These are phyloP conservation scores for Debaryomyces fabryi DNA, from an alignment of 1,139 yeast species.

Conservation along the genomic window DNA sequence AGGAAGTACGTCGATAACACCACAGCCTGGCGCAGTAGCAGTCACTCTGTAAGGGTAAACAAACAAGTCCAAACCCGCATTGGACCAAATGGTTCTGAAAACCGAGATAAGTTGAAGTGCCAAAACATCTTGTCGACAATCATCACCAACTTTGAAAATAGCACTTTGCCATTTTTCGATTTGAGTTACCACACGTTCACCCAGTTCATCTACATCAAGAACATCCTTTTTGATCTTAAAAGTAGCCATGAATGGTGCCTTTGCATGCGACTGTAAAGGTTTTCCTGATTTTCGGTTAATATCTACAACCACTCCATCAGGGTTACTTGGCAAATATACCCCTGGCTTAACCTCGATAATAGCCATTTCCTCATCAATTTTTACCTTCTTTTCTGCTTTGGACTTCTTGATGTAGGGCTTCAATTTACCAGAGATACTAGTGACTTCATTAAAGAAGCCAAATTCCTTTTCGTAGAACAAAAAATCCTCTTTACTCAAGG, in stretches of 20 bases:
- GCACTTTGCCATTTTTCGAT: conserved; percentile 87
- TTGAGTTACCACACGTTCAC: conserved; percentile 34
- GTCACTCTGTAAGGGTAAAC: conserved; percentile 95
- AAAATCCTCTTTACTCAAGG: conserved; percentile 63
- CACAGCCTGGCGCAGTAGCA: conserved; percentile 99
- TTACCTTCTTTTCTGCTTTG: conserved; percentile 93
- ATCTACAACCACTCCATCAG: conserved; percentile 91
- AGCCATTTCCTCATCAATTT: conserved; percentile 95
- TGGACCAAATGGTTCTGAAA: conserved; percentile 87
- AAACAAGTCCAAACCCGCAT: conserved; percentile 84
- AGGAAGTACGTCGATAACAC: conserved; percentile 96
- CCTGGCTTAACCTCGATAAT: conserved; percentile 76
- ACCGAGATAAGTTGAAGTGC: conserved; percentile 91
- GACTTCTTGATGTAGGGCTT: conserved; percentile 92
- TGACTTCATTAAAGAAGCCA: conserved; percentile 86
- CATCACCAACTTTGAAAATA: conserved; percentile 98
- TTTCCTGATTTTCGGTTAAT: conserved; percentile 90
- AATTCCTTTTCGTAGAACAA: conserved; percentile 81
- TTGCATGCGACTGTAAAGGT: conserved; percentile 98
- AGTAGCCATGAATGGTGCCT: conserved; percentile 97
- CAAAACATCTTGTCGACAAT: conserved; percentile 95
- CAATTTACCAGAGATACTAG: conserved; percentile 89
- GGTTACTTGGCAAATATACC: conserved; percentile 93
- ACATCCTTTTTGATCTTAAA: conserved; percentile 75
- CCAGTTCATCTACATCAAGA: conserved; percentile 46